These are phyloP conservation scores for Myxozyma melibiosi DNA, from an alignment of 805 yeast genomes.

Conservation along the genomic window DNA sequence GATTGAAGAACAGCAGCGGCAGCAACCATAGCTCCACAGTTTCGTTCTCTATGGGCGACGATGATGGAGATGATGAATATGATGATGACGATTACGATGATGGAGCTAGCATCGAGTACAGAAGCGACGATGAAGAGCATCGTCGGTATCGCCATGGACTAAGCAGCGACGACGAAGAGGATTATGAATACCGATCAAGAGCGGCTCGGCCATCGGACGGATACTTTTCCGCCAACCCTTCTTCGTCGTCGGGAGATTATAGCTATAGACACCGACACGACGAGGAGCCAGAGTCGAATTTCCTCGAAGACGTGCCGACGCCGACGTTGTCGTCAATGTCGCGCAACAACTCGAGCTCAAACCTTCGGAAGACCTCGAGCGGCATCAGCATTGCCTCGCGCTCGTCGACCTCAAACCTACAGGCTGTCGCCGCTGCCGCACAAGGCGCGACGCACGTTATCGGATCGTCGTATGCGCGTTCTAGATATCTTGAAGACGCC, in stretches of 20 bases:
- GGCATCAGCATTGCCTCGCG: slow-evolving; percentile 6
- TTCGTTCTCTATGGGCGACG: slow-evolving; percentile 28
- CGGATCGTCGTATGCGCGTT: neutral
- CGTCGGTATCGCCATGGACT: slow-evolving; percentile 1
- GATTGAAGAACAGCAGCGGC: too few relatives aligned
- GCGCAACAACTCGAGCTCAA: neutral
- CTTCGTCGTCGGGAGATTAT: neutral
- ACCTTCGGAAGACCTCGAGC: neutral
- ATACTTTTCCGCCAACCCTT: slow-evolving; percentile 1
- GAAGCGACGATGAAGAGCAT: slow-evolving; percentile 2
- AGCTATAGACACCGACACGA: neutral
- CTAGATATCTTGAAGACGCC: slow-evolving; percentile 12
- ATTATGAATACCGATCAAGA: neutral
- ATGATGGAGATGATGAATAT: slow-evolving; percentile 24
- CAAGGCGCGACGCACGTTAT: neutral
- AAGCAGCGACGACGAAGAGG: slow-evolving; percentile 7
- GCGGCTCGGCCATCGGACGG: neutral
- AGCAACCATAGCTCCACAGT: slow-evolving; percentile 6
- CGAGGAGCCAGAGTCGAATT: slow-evolving; percentile 6
- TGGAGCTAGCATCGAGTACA: slow-evolving; percentile 4
- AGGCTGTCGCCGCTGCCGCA: neutral
- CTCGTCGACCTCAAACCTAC: slow-evolving; percentile 13
- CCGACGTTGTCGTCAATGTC: slow-evolving; percentile 4
- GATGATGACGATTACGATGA: slow-evolving; percentile 17
- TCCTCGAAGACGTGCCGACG: slow-evolving; percentile 8